A percentile compares a stretch with the other conserved stretches of the same genome.
phyloP scores from a whole-genome alignment of 805 yeast genomes.

The Nakazawaea anatomiae region DNA sequence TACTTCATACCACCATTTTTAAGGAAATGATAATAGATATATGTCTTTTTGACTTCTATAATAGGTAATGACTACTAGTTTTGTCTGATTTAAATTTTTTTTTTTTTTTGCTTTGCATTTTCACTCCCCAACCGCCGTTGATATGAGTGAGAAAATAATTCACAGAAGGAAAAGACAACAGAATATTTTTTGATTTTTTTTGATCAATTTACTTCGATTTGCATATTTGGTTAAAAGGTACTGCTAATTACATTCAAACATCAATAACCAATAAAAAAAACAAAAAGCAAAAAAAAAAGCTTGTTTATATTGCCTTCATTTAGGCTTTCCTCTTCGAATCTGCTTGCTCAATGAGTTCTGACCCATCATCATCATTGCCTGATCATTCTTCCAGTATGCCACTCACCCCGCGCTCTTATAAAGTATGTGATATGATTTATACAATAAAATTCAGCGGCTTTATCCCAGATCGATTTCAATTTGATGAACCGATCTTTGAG shows the following conservation, averaged over 20 bases:
- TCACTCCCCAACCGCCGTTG: too few relatives aligned
- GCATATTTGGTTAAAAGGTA: too few relatives aligned
- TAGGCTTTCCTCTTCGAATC: neutral
- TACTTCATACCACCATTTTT: neutral
- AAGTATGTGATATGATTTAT: neutral
- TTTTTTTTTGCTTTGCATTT: neutral
- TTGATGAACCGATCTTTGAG: too few relatives aligned
- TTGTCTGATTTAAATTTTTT: neutral
- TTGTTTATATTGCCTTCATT: neutral
- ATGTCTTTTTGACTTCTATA: neutral
- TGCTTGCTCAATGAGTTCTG: neutral
- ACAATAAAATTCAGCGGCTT: too few relatives aligned
- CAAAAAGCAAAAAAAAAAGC: too few relatives aligned
- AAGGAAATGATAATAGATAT: neutral
- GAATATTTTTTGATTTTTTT: too few relatives aligned
- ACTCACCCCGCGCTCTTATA: constrained; percentile 1
- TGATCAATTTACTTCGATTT: too few relatives aligned
- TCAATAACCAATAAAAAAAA: too few relatives aligned
- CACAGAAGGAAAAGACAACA: too few relatives aligned
- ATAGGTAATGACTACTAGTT: neutral
- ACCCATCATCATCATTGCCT: neutral
- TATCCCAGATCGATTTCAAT: too few relatives aligned
- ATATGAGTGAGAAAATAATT: too few relatives aligned
- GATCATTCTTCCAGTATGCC: neutral
- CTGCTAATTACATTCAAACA: too few relatives aligned